A percentile compares a stretch with the other conserved stretches of the same genome.
These are phyloP conservation scores for Didymella lethalis DNA, from an alignment of 2,329 filamentous ascomycete genomes.

Conservation along the genomic window DNA sequence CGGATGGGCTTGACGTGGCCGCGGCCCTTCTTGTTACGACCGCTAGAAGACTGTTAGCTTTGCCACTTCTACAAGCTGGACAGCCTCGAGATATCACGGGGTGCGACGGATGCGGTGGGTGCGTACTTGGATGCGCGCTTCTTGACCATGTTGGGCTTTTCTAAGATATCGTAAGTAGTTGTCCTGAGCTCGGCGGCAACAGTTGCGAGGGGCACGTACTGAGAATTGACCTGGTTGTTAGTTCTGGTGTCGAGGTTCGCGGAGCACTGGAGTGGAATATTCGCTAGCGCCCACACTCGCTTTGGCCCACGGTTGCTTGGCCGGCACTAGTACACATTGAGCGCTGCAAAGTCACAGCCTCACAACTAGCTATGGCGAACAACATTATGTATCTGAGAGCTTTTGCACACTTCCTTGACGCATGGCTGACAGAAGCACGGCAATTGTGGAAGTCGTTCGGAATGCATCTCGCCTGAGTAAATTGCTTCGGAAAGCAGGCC, in stretches of 20 bases:
- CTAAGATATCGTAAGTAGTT: slow-evolving; percentile 38
- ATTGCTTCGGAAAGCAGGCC: too few relatives aligned
- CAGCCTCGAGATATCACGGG: slow-evolving; percentile 18
- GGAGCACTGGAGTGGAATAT: slow-evolving; percentile 22
- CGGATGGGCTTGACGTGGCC: slow-evolving; percentile 99
- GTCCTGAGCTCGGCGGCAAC: slow-evolving; percentile 2
- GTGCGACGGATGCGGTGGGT: slow-evolving; percentile 28
- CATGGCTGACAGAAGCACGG: too few relatives aligned
- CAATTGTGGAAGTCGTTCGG: too few relatives aligned
- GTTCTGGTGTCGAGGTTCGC: slow-evolving; percentile 37
- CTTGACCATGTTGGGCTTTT: slow-evolving; percentile 74
- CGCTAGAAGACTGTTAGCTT: slow-evolving; percentile 65
- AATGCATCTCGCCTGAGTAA: too few relatives aligned
- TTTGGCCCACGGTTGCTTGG: neutral
- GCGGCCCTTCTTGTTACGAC: slow-evolving; percentile 99
- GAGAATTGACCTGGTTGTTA: slow-evolving; percentile 51
- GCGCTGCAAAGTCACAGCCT: neutral
- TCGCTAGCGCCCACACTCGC: slow-evolving; percentile 9
- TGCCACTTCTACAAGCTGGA: slow-evolving; percentile 20
- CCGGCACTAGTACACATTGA: slow-evolving; percentile 4
- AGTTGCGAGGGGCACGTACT: slow-evolving; percentile 34
- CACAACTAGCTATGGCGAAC: neutral
- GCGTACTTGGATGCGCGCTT: slow-evolving; percentile 77
- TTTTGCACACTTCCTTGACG: too few relatives aligned
- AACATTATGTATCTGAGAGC: neutral